Conservation (phyloP, 768 basidiomycete genomes). For the Lentinula aciculospora region DNA sequence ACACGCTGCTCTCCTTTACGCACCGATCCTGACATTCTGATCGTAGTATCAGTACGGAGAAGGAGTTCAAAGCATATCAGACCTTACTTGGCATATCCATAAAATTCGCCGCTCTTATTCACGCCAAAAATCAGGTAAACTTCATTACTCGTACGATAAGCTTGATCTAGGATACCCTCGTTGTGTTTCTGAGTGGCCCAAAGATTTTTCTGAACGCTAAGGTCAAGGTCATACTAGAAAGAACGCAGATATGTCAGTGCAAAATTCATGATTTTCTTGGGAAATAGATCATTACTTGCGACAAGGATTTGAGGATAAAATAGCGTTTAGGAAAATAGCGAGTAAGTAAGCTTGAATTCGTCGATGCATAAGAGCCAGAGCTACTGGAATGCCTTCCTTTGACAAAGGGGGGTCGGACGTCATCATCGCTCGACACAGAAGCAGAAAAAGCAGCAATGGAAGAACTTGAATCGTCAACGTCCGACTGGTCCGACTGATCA, state of each 20-base stretch:
- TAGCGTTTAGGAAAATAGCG: slow-evolving; percentile 82
- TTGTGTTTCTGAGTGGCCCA: slow-evolving; percentile 97
- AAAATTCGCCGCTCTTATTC: slow-evolving; percentile 93
- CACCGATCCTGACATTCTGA: slow-evolving; percentile 70
- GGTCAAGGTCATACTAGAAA: slow-evolving; percentile 67
- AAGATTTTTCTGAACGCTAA: slow-evolving; percentile 69
- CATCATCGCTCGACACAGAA: slow-evolving; percentile 40
- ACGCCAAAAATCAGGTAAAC: slow-evolving; percentile 90
- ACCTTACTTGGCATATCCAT: slow-evolving; percentile 76
- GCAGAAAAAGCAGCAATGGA: slow-evolving; percentile 11
- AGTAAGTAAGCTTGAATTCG: slow-evolving; percentile 74
- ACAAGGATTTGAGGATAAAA: slow-evolving; percentile 88
- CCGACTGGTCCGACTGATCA: slow-evolving; percentile 4
- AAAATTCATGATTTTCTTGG: too few species aligned
- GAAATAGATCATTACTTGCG: slow-evolving; percentile 46
- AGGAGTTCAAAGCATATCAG: background rate
- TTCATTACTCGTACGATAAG: slow-evolving; percentile 84
- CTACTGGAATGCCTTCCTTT: slow-evolving; percentile 40
- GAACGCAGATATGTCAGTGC: background rate
- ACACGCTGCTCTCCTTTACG: slow-evolving; percentile 42
- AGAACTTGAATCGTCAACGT: slow-evolving; percentile 8
- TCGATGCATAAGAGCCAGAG: slow-evolving; percentile 72
- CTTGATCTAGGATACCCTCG: slow-evolving; percentile 86
- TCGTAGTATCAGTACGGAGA: slow-evolving; percentile 5
- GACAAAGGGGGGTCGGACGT: slow-evolving; percentile 15